Base-by-base conservation (phyloP, 192 early-diverging fungal species). In the Dissophora globulifera region DNA sequence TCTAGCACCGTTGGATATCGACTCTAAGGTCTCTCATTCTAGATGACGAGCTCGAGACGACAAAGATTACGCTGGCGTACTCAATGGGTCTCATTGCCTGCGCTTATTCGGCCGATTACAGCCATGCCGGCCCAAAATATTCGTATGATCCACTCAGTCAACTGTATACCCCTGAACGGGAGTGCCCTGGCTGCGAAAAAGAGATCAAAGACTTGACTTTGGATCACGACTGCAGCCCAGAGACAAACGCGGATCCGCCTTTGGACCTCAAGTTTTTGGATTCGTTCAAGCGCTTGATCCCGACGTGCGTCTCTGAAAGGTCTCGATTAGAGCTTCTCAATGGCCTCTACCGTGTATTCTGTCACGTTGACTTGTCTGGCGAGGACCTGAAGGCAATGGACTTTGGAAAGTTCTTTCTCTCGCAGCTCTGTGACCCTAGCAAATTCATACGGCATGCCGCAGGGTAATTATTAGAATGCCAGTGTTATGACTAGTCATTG, bases 291-390 rank as follows among this genome's bases (percentile, higher is more conserved):
- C 52, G 58, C 16, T 38, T 76, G 11, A 66, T 61, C 20, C 51
- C 58, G 8, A 61, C 51, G 1, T 66, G 42, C 1, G 23, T 45
- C 8, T 25, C 57, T 2, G n/a, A 17, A 0, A 42, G 31, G 0
- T 53, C 50, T 30, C 50, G 50, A 6, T 0, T 62, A 33, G 58
- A 45, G 11, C 58, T 76, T 3, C 52, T 76, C 15, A 23, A 22
- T 4, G 63, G 72, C 9, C 35, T 76, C 0, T 55, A 53, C 25
- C 72, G 58, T 19, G 64, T 67, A 1, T 76, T 67, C 30, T 62
- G 52, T 19, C 72, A 76, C 27, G 22, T 67, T 13, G 46, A 61
- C 13, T 20, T 67, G 4, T 17, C 17, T 2, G 33, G 40, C 11
- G 43, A 56, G 4, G 46, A 76, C 3, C 31, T 64, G 26, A 41